Percentiles rank a stretch among this genome's conserved stretches.
phyloP scores from a whole-genome alignment of 2,329 filamentous ascomycete species.

The Fusarium metavorans region DNA sequence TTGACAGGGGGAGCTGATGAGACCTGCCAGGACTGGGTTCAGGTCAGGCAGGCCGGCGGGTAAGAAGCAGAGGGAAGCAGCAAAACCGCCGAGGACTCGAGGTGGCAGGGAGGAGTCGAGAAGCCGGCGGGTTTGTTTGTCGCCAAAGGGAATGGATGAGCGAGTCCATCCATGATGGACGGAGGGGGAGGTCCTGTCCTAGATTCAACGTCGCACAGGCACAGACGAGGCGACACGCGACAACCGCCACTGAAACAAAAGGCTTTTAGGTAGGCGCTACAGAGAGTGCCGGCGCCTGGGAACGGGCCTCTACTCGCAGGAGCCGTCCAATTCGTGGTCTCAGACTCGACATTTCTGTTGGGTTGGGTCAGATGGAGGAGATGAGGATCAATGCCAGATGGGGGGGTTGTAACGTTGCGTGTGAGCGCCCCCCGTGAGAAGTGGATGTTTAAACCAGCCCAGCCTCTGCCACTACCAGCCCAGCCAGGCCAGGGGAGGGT shows the following conservation, averaged over 20 bases:
- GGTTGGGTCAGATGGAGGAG: slow-evolving; percentile 32
- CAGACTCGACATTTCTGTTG: slow-evolving; percentile 18
- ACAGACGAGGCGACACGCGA: slow-evolving; percentile 38
- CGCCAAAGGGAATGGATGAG: background rate
- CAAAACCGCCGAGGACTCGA: slow-evolving; percentile 18
- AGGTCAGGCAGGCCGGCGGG: slow-evolving; percentile 1
- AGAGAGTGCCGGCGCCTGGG: slow-evolving; percentile 16
- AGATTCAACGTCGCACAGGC: slow-evolving; percentile 43
- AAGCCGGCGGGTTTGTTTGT: slow-evolving; percentile 13
- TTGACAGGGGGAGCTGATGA: slow-evolving; percentile 30
- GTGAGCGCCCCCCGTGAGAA: slow-evolving; percentile 35
- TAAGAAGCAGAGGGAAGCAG: slow-evolving; percentile 20
- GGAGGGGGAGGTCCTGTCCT: background rate
- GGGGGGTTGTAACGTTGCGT: slow-evolving; percentile 40
- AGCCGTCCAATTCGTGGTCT: slow-evolving; percentile 16
- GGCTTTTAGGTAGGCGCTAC: slow-evolving; percentile 16
- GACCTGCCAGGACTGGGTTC: slow-evolving; percentile 32
- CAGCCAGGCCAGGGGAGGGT: background rate
- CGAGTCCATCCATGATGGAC: slow-evolving; percentile 1
- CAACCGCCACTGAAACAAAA: slow-evolving; percentile 31
- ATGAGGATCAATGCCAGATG: slow-evolving; percentile 34
- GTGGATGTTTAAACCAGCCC: slow-evolving; percentile 2
- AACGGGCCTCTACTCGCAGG: slow-evolving; percentile 4
- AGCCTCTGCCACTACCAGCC: background rate
- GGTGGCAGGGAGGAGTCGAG: slow-evolving; percentile 34